Evolutionary conservation across 2,329 filamentous ascomycete species (phyloP).

Genomic region (Pleurostoma richardsiae): DNA sequence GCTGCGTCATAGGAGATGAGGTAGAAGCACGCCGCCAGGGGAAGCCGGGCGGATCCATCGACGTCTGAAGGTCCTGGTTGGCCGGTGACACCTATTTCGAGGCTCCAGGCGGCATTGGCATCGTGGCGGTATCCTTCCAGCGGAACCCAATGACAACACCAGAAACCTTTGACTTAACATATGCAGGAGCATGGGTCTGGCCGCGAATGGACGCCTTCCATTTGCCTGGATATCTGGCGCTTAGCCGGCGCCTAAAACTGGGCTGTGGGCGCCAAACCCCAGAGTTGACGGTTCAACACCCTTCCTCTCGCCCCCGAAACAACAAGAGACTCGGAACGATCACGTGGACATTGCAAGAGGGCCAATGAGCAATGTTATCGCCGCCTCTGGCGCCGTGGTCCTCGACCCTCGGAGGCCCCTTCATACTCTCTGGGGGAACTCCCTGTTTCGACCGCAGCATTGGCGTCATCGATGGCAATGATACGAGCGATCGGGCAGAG

Average conservation of each 20-base stretch:
- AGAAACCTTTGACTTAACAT: not conserved
- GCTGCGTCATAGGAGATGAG: not conserved
- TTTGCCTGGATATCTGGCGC: conserved; percentile 8
- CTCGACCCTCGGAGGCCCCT: too few species aligned
- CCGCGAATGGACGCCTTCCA: conserved; percentile 8
- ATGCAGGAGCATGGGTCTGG: conserved; percentile 7
- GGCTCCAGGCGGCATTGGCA: not conserved
- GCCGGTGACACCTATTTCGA: conserved; percentile 5
- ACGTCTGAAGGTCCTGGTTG: conserved; percentile 5
- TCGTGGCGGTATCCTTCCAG: not conserved
- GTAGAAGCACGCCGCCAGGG: not conserved
- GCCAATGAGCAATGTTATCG: too few species aligned
- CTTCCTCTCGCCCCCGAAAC: too few species aligned
- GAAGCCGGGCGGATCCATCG: conserved; percentile 3
- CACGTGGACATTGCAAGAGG: too few species aligned
- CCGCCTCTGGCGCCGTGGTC: too few species aligned
- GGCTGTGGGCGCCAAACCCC: conserved; percentile 1
- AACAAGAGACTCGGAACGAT: too few species aligned
- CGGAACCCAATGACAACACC: not conserved
- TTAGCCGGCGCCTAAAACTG: conserved; percentile 15
- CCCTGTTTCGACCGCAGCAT: too few species aligned
- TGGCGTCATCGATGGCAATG: too few species aligned
- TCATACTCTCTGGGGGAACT: too few species aligned
- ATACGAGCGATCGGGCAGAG: too few species aligned
- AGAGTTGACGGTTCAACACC: not conserved